Evolutionary conservation across 106 monocot species (phyloP).

Genomic region (Xerophyta viscosa): DNA sequence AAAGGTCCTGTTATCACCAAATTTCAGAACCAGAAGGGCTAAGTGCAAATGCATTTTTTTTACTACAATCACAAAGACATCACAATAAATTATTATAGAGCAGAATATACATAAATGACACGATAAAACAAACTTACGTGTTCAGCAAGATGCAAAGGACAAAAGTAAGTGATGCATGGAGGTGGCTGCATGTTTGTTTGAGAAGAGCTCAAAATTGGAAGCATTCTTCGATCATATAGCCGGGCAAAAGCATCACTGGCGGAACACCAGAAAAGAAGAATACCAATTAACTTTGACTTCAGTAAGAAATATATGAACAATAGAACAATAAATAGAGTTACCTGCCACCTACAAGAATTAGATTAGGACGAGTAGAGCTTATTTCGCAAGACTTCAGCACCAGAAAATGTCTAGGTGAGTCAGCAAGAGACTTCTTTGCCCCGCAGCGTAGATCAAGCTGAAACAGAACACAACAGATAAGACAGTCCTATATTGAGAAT

Average conservation of each 20-base stretch:
- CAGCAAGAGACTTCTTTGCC: slow-evolving; percentile 74
- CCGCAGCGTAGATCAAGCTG: slow-evolving; percentile 92
- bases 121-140: slow-evolving; percentile 40
- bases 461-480: neutral
- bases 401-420: slow-evolving; percentile 61
- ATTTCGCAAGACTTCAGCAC: slow-evolving; percentile 92
- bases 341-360: slow-evolving; percentile 97
- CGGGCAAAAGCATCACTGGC: slow-evolving; percentile 94
- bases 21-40: too few species aligned
- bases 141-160: slow-evolving; percentile 87
- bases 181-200: slow-evolving; percentile 56
- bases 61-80: too few species aligned
- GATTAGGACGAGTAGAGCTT: slow-evolving; percentile 84
- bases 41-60: too few species aligned
- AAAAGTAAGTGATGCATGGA: slow-evolving; percentile 78
- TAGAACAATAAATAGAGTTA: slow-evolving; percentile 13
- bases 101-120: too few species aligned
- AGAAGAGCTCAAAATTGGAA: slow-evolving; percentile 74
- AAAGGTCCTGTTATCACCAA: too few species aligned
- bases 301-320: neutral
- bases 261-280: slow-evolving; percentile 12
- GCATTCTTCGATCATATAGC: slow-evolving; percentile 96
- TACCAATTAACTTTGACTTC: neutral
- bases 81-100: too few species aligned
- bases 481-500: too few species aligned